Conservation (phyloP, 352 stramenopile species). For the Globisporangium okanoganense region DNA sequence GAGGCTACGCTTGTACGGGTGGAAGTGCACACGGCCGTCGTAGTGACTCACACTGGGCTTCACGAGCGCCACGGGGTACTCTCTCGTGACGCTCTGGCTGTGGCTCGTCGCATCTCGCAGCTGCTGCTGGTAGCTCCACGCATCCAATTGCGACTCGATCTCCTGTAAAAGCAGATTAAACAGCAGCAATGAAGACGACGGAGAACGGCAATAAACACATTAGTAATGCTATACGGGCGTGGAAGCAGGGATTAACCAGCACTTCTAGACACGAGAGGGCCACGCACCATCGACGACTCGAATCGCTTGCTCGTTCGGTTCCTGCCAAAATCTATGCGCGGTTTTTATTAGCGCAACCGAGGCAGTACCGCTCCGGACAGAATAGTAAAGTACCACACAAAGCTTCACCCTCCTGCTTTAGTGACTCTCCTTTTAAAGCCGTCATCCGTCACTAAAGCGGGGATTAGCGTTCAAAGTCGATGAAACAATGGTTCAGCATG, state of each 20-base stretch:
- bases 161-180: slow-evolving; percentile 22
- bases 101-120: slow-evolving; percentile 40
- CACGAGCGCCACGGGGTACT: slow-evolving; percentile 44
- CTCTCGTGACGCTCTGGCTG: slow-evolving; percentile 36
- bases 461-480: too few species aligned
- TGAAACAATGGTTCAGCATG: too few species aligned
- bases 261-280: not conserved
- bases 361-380: not conserved
- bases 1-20: slow-evolving; percentile 3
- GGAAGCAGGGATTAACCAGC: not conserved
- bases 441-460: not conserved
- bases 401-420: not conserved
- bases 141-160: slow-evolving; percentile 36
- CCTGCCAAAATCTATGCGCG: not conserved
- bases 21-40: slow-evolving; percentile 6
- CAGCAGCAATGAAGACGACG: not conserved
- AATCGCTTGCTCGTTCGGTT: not conserved
- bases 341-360: not conserved
- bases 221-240: not conserved
- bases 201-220: not conserved
- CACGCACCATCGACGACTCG: not conserved
- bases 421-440: not conserved
- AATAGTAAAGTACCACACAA: not conserved
- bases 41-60: slow-evolving; percentile 8
- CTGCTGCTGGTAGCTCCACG: slow-evolving; percentile 46